Percentiles rank a stretch among this genome's conserved stretches.
These are phyloP conservation scores for Cicer cuneatum DNA, from an alignment of 306 rosid genomes.

Conservation along the genomic window DNA sequence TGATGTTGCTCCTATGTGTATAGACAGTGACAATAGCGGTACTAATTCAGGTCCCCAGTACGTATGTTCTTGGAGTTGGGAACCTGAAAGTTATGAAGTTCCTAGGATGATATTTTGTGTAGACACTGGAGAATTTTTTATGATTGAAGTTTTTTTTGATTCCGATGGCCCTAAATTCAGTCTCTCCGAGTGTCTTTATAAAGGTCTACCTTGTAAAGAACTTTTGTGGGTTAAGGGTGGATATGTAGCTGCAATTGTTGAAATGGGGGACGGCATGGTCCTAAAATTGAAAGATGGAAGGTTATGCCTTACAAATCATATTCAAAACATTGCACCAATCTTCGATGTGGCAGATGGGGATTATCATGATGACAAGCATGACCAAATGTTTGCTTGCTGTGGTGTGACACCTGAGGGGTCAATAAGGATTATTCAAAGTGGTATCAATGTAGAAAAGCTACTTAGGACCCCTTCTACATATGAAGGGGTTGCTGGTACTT, in stretches of 20 bases:
- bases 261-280: constrained; percentile 96
- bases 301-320: constrained; percentile 64
- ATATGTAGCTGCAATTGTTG: constrained; percentile 79
- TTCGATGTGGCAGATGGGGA: constrained; percentile 86
- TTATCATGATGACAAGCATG: constrained; percentile 86
- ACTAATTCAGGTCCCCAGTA: constrained; percentile 61
- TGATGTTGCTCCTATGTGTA: constrained; percentile 93
- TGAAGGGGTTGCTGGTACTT: constrained; percentile 87
- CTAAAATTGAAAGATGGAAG: constrained; percentile 78
- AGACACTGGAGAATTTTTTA: constrained; percentile 85
- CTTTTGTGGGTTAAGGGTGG: constrained; percentile 92
- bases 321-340: constrained; percentile 88
- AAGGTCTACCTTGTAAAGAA: constrained; percentile 76
- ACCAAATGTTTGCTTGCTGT: constrained; percentile 93
- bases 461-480: constrained; percentile 79
- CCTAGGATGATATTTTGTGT: constrained; percentile 75
- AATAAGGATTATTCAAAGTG: constrained; percentile 82
- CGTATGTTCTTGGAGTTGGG: constrained; percentile 95
- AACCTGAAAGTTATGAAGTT: constrained; percentile 62
- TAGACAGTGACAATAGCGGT: constrained; percentile 70
- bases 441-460: constrained; percentile 81
- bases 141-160: constrained; percentile 72
- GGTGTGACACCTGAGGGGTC: constrained; percentile 96
- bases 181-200: constrained; percentile 86
- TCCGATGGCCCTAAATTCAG: constrained; percentile 64